Conservation (phyloP, 139 green algal genomes). For the Coccomyxa sp. region DNA sequence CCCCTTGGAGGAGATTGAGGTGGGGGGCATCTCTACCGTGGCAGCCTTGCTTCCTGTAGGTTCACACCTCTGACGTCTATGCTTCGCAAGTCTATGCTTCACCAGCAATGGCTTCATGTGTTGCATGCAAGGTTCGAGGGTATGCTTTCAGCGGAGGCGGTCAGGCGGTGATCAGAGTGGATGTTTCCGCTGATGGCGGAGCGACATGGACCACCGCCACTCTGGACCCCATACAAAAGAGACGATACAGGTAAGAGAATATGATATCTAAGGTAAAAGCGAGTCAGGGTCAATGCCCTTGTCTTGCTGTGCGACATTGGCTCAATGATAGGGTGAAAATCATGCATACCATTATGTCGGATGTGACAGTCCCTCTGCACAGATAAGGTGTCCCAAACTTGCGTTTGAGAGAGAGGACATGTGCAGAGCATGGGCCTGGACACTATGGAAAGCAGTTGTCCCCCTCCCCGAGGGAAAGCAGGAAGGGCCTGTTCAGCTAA, state of each 20-base stretch:
- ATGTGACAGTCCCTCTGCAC: no score
- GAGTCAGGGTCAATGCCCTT: neutral
- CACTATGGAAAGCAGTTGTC: constrained; percentile 58
- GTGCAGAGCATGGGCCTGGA: constrained; percentile 70
- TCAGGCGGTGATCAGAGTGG: constrained; percentile 71
- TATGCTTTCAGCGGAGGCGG: constrained; percentile 80
- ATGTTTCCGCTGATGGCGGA: constrained; percentile 77
- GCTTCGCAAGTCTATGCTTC: no score
- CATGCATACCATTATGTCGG: neutral
- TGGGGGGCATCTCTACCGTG: neutral
- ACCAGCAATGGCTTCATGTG: neutral
- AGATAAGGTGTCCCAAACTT: neutral
- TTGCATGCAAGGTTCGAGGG: constrained; percentile 38
- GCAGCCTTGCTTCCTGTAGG: neutral
- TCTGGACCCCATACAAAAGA: constrained; percentile 21
- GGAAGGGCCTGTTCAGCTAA: constrained; percentile 43
- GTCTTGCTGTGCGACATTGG: no score
- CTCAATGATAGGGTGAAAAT: no score
- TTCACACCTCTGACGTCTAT: neutral
- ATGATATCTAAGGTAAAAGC: no score
- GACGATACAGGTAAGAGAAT: constrained; percentile 8
- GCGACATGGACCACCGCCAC: constrained; percentile 58
- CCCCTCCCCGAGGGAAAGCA: constrained; percentile 42
- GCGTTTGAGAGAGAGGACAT: neutral
- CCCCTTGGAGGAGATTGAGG: neutral